phyloP scores from a whole-genome alignment of 495 filamentous ascomycete genomes.

The Oleoguttula mirabilis region DNA sequence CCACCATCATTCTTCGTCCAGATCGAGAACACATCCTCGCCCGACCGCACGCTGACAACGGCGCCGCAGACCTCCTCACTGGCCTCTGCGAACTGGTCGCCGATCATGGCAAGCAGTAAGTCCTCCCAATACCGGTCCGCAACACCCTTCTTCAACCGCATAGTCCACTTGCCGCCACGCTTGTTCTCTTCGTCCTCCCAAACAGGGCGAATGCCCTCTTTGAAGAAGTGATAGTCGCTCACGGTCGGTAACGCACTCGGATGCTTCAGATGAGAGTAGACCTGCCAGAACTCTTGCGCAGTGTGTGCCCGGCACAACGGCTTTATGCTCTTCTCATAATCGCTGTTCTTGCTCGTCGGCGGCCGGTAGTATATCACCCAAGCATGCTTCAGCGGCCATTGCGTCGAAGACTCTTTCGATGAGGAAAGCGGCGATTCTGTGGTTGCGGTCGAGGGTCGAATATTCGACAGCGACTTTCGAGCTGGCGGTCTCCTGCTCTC shows the following conservation, averaged over 20 bases:
- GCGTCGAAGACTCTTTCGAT: constrained; percentile 9
- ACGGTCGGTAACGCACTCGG: constrained; percentile 81
- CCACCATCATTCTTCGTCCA: constrained; percentile 90
- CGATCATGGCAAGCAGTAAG: constrained; percentile 76
- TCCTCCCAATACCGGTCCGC: constrained; percentile 98
- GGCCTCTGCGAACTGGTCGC: constrained; percentile 90
- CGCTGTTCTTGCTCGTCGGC: constrained; percentile 88
- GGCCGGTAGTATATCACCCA: constrained; percentile 98
- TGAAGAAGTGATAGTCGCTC: constrained; percentile 96
- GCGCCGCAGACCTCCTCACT: constrained; percentile 89
- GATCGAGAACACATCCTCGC: constrained; percentile 93
- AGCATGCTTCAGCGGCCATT: constrained; percentile 54
- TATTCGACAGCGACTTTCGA: constrained; percentile 10
- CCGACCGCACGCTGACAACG: constrained; percentile 85
- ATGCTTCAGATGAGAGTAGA: constrained; percentile 81
- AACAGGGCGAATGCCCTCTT: constrained; percentile 89
- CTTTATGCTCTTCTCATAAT: constrained; percentile 94
- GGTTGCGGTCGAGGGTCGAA: constrained; percentile 7
- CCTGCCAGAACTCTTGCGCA: constrained; percentile 84
- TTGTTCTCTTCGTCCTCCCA: constrained; percentile 99
- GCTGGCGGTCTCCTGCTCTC: constrained; percentile 9
- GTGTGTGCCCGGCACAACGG: constrained; percentile 70
- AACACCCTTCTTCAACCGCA: constrained; percentile 90
- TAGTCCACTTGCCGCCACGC: constrained; percentile 91
- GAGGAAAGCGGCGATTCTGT: constrained; percentile 37